Base-by-base conservation (phyloP, 495 filamentous ascomycete species). In the Aspergillus nanangensis region DNA sequence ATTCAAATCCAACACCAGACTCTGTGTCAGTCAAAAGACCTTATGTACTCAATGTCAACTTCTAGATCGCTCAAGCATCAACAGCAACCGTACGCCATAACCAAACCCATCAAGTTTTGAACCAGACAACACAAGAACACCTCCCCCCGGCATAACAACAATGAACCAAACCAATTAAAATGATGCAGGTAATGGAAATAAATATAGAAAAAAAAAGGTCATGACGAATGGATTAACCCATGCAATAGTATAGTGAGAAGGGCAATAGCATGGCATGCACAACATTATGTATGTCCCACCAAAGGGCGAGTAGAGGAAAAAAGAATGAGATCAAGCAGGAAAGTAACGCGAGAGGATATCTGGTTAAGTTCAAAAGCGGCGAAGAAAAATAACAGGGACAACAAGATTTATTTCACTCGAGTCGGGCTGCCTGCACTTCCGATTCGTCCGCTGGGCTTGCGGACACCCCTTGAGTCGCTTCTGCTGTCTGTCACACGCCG, bases 391-490 rank as follows among this genome's bases (percentile, higher is more conserved):
- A 58, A 58, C 44, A 43, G 34, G 1, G 27, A 45, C 24, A 22
- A 36, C 32, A 47, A 29, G 48, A 45, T 33, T 47, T 44, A 63
- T 49, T 63, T 66, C 45, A 66, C 60, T 38, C 63, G 50, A 0
- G 58, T 60, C 22, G 63, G 56, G 38, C 60, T 63, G 21, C 83
- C 82, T 13, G 84, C 70, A 58, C 91, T 95, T 7, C 90, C 90
- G n/a, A 96, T 77, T 8, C 92, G 80, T n/a, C 90, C 89, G 62
- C 90, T 96, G 5, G 86, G 84, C 71, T 98, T 98, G 43, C 92
- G 80, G 19, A 96, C 84, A 11, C 88, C 88, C 20, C 73, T 74
- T 51, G 75, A 71, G 57, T 77, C 74, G 34, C 68, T 71, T 45
- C 72, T 55, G 51, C 66, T 72, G 69, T 75, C 70, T 52, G 76